phyloP scores from a whole-genome alignment of 768 basidiomycete genomes.

The Sistotremastrum niveocremeum region DNA sequence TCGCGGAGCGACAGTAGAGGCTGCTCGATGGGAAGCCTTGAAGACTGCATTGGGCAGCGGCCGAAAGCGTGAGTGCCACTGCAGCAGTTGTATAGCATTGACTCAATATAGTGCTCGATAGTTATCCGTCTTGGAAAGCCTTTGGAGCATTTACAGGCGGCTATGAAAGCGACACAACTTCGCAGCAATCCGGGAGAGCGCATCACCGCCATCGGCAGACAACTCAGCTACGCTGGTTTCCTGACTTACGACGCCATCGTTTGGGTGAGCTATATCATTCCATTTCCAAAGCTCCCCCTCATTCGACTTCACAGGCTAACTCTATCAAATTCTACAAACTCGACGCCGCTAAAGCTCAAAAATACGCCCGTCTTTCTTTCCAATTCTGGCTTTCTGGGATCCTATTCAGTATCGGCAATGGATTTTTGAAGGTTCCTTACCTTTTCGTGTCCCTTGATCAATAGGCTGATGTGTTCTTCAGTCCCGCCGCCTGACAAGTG shows the following conservation, averaged over 20 bases:
- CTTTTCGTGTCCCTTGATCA: background rate
- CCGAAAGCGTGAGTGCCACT: slow-evolving; percentile 56
- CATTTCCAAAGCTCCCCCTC: background rate
- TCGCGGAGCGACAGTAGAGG: slow-evolving; percentile 56
- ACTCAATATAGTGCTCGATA: slow-evolving; percentile 16
- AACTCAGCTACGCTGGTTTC: slow-evolving; percentile 83
- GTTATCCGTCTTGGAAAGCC: slow-evolving; percentile 92
- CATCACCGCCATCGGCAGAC: slow-evolving; percentile 65
- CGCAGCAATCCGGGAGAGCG: slow-evolving; percentile 52
- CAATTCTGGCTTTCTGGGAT: slow-evolving; percentile 87
- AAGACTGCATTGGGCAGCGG: slow-evolving; percentile 76
- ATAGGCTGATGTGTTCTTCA: slow-evolving; percentile 14
- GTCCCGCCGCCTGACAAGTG: slow-evolving; percentile 49
- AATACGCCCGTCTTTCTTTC: slow-evolving; percentile 52
- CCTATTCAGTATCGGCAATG: slow-evolving; percentile 59
- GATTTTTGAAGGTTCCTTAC: slow-evolving; percentile 45
- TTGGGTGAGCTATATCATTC: slow-evolving; percentile 49
- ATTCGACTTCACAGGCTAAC: slow-evolving; percentile 35
- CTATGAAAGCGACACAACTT: slow-evolving; percentile 52
- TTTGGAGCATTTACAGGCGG: slow-evolving; percentile 85
- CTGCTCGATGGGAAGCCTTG: slow-evolving; percentile 68
- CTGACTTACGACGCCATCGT: slow-evolving; percentile 68
- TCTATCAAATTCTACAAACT: slow-evolving; percentile 50
- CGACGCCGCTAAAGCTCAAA: slow-evolving; percentile 44
- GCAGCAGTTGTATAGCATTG: background rate